Percentiles rank a stretch among this genome's conserved stretches.
phyloP scores from a whole-genome alignment of 768 basidiomycete genomes.

The Suillus lakei region DNA sequence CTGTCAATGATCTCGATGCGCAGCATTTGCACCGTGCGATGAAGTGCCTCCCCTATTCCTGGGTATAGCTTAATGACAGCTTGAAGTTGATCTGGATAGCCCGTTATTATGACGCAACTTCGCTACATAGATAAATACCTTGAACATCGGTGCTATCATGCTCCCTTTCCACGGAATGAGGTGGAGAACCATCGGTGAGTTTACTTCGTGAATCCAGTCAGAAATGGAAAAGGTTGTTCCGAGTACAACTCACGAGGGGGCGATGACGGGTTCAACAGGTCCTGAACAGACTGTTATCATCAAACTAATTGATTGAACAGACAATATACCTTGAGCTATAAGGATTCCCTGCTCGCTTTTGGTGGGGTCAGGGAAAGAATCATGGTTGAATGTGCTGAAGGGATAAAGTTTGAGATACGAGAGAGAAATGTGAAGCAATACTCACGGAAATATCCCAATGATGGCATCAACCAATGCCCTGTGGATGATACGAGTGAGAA shows the following conservation, averaged over 20 bases:
- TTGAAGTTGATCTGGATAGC: slow-evolving; percentile 15
- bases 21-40: not conserved
- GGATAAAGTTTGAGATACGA: not conserved
- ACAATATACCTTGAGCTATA: slow-evolving; percentile 11
- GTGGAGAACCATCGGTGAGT: not conserved
- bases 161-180: not conserved
- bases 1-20: slow-evolving; percentile 10
- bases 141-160: not conserved
- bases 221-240: not conserved
- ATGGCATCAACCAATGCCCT: slow-evolving; percentile 29
- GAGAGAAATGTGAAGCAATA: slow-evolving; percentile 13
- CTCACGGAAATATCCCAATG: slow-evolving; percentile 21
- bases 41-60: slow-evolving; percentile 7
- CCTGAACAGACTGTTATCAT: slow-evolving; percentile 6
- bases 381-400: slow-evolving; percentile 14
- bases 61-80: slow-evolving; percentile 18
- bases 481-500: slow-evolving; percentile 3
- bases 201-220: not conserved
- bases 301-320: not conserved
- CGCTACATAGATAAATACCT: not conserved
- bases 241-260: not conserved
- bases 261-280: slow-evolving; percentile 4
- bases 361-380: slow-evolving; percentile 16
- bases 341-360: not conserved
- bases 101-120: not conserved